Conservation (phyloP, 345 rosid genomes). For the Garcia nutans region DNA sequence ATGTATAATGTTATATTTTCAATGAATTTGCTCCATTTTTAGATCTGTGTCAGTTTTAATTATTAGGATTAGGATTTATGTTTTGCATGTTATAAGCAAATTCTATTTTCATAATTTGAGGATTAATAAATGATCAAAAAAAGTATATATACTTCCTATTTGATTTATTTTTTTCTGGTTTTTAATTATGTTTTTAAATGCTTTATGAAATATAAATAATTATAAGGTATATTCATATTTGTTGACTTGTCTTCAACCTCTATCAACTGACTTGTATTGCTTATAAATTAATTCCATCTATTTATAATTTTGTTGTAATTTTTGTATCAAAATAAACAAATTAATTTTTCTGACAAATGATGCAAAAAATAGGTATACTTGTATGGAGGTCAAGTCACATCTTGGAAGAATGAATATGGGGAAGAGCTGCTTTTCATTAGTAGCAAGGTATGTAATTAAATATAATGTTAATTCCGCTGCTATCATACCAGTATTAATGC, state of each 20-base stretch:
- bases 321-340: not conserved
- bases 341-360: too few species aligned
- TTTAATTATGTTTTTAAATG: not conserved
- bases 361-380: constrained; percentile 59
- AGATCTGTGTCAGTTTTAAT: constrained; percentile 14
- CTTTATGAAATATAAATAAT: not conserved
- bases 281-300: not conserved
- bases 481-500: too few species aligned
- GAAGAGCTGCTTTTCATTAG: constrained; percentile 83
- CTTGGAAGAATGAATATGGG: constrained; percentile 93
- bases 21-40: not conserved
- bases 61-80: not conserved
- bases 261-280: too few species aligned
- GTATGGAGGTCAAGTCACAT: constrained; percentile 90
- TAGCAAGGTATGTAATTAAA: constrained; percentile 50
- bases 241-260: not conserved
- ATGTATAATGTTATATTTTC: too few species aligned
- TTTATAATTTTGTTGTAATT: not conserved
- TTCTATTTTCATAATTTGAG: not conserved
- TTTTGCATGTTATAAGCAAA: not conserved
- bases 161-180: not conserved
- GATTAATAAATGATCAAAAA: not conserved
- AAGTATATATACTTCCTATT: not conserved
- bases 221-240: too few species aligned
- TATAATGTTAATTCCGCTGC: too few species aligned